A percentile compares a stretch with the other conserved stretches of the same genome.
phyloP scores from a whole-genome alignment of 1,284 basidiomycete species.

The Fomitopsis betulina region DNA sequence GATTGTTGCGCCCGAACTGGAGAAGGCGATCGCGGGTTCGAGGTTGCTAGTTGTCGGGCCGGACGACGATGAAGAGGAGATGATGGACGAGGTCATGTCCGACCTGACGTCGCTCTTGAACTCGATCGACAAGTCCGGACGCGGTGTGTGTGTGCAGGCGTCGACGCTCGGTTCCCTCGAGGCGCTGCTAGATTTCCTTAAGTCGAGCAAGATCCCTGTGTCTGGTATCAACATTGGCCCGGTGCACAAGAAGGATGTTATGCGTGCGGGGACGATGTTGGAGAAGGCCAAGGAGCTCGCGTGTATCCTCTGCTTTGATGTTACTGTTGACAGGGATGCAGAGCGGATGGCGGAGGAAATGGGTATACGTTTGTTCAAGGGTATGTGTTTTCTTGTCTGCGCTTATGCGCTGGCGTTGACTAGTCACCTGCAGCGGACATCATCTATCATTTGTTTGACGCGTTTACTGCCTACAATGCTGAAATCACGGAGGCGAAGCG shows the following conservation, averaged over 20 bases:
- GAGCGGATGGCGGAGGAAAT: slow-evolving; percentile 90
- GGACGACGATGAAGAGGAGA: slow-evolving; percentile 94
- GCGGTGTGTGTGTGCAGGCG: slow-evolving; percentile 97
- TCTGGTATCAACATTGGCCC: slow-evolving; percentile 98
- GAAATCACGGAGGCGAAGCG: slow-evolving; percentile 93
- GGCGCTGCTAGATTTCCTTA: slow-evolving; percentile 94
- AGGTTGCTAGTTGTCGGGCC: slow-evolving; percentile 88
- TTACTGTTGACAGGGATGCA: slow-evolving; percentile 89
- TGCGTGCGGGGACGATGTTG: slow-evolving; percentile 91
- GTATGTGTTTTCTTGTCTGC: slow-evolving; percentile 34
- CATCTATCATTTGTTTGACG: slow-evolving; percentile 98
- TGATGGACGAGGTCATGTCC: slow-evolving; percentile 95
- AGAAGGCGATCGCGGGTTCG: slow-evolving; percentile 99
- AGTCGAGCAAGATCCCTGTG: slow-evolving; percentile 94
- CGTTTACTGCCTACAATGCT: slow-evolving; percentile 94
- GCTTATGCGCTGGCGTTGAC: slow-evolving; percentile 2
- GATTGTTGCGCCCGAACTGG: slow-evolving; percentile 92
- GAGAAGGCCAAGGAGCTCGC: slow-evolving; percentile 96
- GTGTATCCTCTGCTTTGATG: slow-evolving; percentile 96
- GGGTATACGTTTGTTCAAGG: slow-evolving; percentile 92
- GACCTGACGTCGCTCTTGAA: slow-evolving; percentile 89
- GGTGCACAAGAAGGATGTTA: slow-evolving; percentile 94
- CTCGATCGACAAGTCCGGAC: slow-evolving; percentile 92
- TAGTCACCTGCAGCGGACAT: slow-evolving; percentile 71
- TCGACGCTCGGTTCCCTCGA: slow-evolving; percentile 97